Percentiles rank a stretch among this genome's conserved stretches.
phyloP scores from a whole-genome alignment of 768 basidiomycete genomes.

The Trametes maxima region DNA sequence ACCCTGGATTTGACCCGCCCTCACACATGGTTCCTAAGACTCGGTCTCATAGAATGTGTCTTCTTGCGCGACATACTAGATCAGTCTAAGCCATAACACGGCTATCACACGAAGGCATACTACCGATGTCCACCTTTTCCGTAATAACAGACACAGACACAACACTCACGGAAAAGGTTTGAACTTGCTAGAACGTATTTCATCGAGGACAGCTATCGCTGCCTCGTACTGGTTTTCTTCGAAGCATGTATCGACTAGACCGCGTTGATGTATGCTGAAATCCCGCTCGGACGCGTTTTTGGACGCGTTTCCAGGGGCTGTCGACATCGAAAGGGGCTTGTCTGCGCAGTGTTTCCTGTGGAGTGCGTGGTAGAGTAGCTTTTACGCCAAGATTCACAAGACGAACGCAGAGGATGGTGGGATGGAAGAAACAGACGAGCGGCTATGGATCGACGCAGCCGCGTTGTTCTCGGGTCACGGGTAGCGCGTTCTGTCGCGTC shows the following conservation, averaged over 20 bases:
- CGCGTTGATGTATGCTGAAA: slow-evolving; percentile 50
- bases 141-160: not conserved
- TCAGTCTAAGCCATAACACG: too few species aligned
- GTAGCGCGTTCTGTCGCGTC: slow-evolving; percentile 19
- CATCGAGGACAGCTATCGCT: slow-evolving; percentile 63
- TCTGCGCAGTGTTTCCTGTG: not conserved
- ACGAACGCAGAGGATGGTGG: not conserved
- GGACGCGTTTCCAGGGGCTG: not conserved
- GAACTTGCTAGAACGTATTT: slow-evolving; percentile 58
- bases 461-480: slow-evolving; percentile 1
- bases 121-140: too few species aligned
- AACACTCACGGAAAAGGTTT: slow-evolving; percentile 59
- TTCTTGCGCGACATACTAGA: too few species aligned
- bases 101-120: too few species aligned
- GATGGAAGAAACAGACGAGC: not conserved
- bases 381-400: not conserved
- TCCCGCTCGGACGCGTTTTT: slow-evolving; percentile 39
- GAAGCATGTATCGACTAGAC: slow-evolving; percentile 69
- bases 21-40: too few species aligned
- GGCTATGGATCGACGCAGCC: not conserved
- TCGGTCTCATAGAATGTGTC: too few species aligned
- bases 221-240: slow-evolving; percentile 79
- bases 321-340: not conserved
- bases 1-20: too few species aligned
- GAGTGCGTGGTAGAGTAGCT: not conserved